Evolutionary conservation across 1,284 basidiomycete genomes (phyloP).

Genomic region (Exobasidium rhododendri): DNA sequence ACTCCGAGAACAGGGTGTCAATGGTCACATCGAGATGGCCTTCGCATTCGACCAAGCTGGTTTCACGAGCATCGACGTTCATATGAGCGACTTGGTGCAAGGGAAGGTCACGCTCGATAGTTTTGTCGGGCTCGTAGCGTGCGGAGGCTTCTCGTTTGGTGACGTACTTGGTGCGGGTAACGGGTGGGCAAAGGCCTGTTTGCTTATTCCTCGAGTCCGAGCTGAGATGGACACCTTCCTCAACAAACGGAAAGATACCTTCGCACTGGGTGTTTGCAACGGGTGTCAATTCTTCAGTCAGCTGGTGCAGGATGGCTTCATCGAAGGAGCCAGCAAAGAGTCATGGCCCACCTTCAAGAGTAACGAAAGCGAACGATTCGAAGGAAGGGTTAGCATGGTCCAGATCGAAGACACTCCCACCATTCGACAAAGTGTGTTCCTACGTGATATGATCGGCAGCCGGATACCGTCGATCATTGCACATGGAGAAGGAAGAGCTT

Average conservation of each 20-base stretch:
- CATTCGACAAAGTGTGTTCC: conserved; percentile 69
- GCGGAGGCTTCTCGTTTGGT: conserved; percentile 97
- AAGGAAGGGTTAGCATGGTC: conserved; percentile 78
- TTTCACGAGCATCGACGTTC: conserved; percentile 90
- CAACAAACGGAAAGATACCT: conserved; percentile 67
- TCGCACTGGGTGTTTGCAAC: conserved; percentile 93
- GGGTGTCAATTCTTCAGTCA: conserved; percentile 95
- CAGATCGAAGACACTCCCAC: conserved; percentile 62
- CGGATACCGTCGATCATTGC: conserved; percentile 88
- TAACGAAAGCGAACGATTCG: conserved; percentile 85
- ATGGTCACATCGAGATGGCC: conserved; percentile 97
- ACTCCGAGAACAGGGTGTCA: conserved; percentile 95
- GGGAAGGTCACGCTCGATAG: conserved; percentile 65
- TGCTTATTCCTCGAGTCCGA: conserved; percentile 73
- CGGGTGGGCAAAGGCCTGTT: conserved; percentile 92
- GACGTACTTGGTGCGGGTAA: conserved; percentile 96
- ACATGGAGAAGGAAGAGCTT: conserved; percentile 87
- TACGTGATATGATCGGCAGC: conserved; percentile 81
- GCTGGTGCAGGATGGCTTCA: conserved; percentile 66
- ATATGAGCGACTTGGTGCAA: conserved; percentile 92
- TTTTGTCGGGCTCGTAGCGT: conserved; percentile 88
- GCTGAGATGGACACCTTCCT: conserved; percentile 80
- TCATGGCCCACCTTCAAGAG: conserved; percentile 86
- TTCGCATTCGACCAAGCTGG: conserved; percentile 92
- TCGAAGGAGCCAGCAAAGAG: conserved; percentile 67